phyloP scores from a whole-genome alignment of 2,329 filamentous ascomycete species.

The Orbilia blumenaviensis region DNA sequence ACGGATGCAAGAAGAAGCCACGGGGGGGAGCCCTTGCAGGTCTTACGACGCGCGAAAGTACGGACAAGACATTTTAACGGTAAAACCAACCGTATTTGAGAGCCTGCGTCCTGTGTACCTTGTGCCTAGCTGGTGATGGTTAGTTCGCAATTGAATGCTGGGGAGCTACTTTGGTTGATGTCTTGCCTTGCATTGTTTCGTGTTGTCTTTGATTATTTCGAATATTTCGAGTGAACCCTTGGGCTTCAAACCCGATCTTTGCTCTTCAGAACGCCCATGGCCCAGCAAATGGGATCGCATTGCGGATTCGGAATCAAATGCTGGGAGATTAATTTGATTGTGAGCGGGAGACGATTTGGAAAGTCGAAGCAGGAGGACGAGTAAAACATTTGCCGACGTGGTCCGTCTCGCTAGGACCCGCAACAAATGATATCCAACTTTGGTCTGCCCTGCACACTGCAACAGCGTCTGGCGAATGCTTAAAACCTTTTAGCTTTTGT shows the following conservation, averaged over 20 bases:
- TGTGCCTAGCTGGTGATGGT: constrained; percentile 5
- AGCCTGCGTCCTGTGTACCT: not conserved
- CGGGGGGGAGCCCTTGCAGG: constrained; percentile 35
- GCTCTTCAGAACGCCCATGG: not conserved
- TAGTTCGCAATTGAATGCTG: constrained; percentile 20
- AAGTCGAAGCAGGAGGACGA: constrained; percentile 42
- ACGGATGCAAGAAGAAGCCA: constrained; percentile 1
- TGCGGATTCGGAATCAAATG: constrained; percentile 2
- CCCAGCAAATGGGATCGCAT: constrained; percentile 40
- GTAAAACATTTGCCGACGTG: constrained; percentile 54
- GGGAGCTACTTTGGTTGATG: constrained; percentile 15
- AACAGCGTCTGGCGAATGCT: not conserved
- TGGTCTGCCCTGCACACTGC: not conserved
- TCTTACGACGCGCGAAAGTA: constrained; percentile 41
- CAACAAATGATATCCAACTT: constrained; percentile 26
- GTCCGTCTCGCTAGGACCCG: constrained; percentile 53
- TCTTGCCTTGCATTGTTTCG: constrained; percentile 53
- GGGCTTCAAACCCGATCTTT: constrained; percentile 5
- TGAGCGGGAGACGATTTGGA: constrained; percentile 16
- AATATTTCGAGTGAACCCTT: constrained; percentile 1
- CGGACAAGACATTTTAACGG: constrained; percentile 16
- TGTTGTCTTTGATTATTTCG: constrained; percentile 51
- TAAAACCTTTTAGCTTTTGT: not conserved
- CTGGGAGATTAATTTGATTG: not conserved
- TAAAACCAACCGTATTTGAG: constrained; percentile 12